Evolutionary conservation across 352 stramenopile genomes (phyloP), one percentile per base, ranked within the genome.

Genomic region (Globisporangium takayamanum): DNA sequence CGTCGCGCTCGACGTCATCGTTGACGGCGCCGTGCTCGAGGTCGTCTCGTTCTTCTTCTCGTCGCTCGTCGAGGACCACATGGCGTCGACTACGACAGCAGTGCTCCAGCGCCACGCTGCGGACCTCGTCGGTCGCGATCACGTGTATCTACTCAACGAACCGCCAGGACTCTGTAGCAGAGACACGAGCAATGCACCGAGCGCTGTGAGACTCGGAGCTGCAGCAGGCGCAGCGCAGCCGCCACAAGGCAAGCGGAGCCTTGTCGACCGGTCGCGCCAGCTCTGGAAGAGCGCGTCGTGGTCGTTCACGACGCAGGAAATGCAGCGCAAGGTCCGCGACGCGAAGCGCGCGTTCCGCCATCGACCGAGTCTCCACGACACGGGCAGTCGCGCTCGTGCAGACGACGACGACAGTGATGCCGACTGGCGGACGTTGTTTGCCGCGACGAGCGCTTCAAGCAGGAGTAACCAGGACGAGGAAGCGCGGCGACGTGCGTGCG

Each of bases 11-110:
- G 67, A 73, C 42, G 16, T 73, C 22, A 33, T 70, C 12, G 62
- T 73, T 28, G 59, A 73, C 20, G 41, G 41, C 2, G 63, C 63
- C 18, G 67, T 73, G 28, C 52, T 73, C 3, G 45, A 70, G 37
- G 67, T 73, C 37, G 18, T 73, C 45, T 49, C 50, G 22, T 67
- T 63, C n/a, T 60, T 68, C 42, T 49, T 70, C 25, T 54, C 54
- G 5, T 50, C 50, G 33, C 6, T 37, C 8, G n/a, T 66, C 5
- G 59, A 73, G 14, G 44, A 50, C 22, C 49, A 60, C 10, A 50
- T 69, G 4, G 61, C 63, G 18, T n/a, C 18, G 1, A 36, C n/a
- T 33, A 66, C 55, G 39, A 61, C 39, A 11, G 53, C 20, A 4
- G 56, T 66, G 44, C 48, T 66, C 8, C 48, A 57, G 6, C 25